Base-by-base conservation (phyloP, 2,329 filamentous ascomycete genomes). In the Tolypocladium capitatum region DNA sequence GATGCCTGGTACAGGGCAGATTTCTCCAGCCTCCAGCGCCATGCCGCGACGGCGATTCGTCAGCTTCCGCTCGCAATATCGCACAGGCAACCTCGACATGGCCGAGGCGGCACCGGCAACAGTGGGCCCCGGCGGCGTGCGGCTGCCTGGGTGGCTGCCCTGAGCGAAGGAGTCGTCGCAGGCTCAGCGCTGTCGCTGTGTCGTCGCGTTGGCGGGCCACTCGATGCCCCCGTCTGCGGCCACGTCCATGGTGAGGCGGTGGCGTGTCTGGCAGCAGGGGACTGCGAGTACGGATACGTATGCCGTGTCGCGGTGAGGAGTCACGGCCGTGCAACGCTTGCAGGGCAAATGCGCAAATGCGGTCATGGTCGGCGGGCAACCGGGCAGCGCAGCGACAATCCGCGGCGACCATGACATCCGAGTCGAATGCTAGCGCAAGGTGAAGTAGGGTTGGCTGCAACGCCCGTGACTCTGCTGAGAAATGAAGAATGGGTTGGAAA, bases 401-500 rank as follows among this genome's bases (percentile, higher is more conserved):
- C 11, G 30, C 18, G 7, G n/a, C 31, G 43, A 31, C 11, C 43
- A 45, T 45, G 43, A 32, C 28, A 33, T 45, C 2, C 13, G 13
- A 10, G 13, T 38, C 34, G 5, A 40, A 16, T 27, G 36, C 36
- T 41, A 41, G 38, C 38, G 38, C 38, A 13, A 9, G 33, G 30
- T 8, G 34, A 46, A 24, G 9, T n/a, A 2, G 6, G 27, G 32
- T 30, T 33, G 31, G 42, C 13, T 8, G 30, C 46, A 31, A 36
- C n/a, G n/a, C n/a, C n/a, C n/a, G n/a, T 18, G 33, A 43, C 41
- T 10, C 27, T 48, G 49, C 44, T 48, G 49, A 48, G 49, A 48
- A 51, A 51, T 48, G 40, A 16, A 34, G 24, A n/a, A 32, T 28
- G 20, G 34, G 34, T 38, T 48, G 48, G 35, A 50, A 50, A 47